Evolutionary conservation across 352 stramenopile genomes (phyloP).

Genomic region (Pythium vanterpoolii): DNA sequence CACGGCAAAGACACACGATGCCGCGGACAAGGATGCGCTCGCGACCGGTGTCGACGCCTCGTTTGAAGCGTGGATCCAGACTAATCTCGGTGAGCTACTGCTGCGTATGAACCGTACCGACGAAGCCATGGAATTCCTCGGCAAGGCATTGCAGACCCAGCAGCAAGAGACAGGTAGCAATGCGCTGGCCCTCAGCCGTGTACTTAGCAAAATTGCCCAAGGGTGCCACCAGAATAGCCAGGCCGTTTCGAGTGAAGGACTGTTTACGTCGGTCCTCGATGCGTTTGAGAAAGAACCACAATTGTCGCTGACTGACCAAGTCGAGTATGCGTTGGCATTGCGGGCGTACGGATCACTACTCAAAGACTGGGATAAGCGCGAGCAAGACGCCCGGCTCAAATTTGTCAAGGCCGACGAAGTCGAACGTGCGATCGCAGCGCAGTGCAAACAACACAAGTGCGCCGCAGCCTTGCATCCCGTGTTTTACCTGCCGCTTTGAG

Average conservation of each 20-base stretch:
- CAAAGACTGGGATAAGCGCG: slow-evolving; percentile 31
- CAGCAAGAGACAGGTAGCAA: slow-evolving; percentile 46
- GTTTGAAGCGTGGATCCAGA: slow-evolving; percentile 68
- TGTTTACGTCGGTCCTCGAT: slow-evolving; percentile 69
- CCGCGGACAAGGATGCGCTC: slow-evolving; percentile 39
- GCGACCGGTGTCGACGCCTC: slow-evolving; percentile 46
- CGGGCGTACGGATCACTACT: slow-evolving; percentile 42
- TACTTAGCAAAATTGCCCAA: slow-evolving; percentile 63
- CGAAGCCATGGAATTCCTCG: slow-evolving; percentile 65
- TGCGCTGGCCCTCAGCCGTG: slow-evolving; percentile 54
- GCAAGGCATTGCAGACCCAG: slow-evolving; percentile 60
- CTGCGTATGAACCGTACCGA: slow-evolving; percentile 55
- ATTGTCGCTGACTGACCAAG: slow-evolving; percentile 50
- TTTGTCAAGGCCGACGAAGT: slow-evolving; percentile 20
- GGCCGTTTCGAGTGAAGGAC: slow-evolving; percentile 64
- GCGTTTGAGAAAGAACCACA: slow-evolving; percentile 58
- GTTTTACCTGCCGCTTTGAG: slow-evolving; percentile 30
- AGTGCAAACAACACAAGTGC: slow-evolving; percentile 19
- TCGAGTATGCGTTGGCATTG: slow-evolving; percentile 65
- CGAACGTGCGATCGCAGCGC: slow-evolving; percentile 10
- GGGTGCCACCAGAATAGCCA: slow-evolving; percentile 60
- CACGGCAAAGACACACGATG: slow-evolving; percentile 36
- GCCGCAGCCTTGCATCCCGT: slow-evolving; percentile 21
- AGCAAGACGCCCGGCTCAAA: slow-evolving; percentile 25
- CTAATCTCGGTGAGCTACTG: slow-evolving; percentile 65